Percentiles rank a stretch among this genome's conserved stretches.
Conservation (phyloP, 2,329 filamentous ascomycete species). For the Colletotrichum godetiae region DNA sequence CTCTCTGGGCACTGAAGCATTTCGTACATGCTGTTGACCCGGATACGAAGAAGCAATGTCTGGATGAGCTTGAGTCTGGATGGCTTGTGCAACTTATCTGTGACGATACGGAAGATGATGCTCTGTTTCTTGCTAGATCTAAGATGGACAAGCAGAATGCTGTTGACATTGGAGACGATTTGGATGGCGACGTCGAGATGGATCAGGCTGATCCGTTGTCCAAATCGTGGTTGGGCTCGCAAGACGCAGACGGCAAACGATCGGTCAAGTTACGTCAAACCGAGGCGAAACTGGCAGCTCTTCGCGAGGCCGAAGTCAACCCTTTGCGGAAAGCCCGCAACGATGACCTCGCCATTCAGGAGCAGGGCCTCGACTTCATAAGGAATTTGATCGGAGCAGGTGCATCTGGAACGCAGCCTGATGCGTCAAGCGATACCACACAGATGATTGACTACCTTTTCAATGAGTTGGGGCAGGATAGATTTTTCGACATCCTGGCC, state of each 20-base stretch:
- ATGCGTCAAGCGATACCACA: conserved; percentile 61
- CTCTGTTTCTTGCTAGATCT: conserved; percentile 53
- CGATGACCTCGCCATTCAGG: conserved; percentile 87
- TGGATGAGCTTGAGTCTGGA: conserved; percentile 80
- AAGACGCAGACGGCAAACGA: conserved; percentile 37
- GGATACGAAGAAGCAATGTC: conserved; percentile 78
- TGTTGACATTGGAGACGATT: conserved; percentile 48
- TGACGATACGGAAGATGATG: conserved; percentile 67
- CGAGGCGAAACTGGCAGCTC: conserved; percentile 59
- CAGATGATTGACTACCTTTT: conserved; percentile 91
- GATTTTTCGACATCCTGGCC: conserved; percentile 83
- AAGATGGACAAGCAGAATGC: conserved; percentile 42
- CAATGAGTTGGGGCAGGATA: conserved; percentile 77
- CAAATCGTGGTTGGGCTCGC: conserved; percentile 36
- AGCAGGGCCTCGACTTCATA: conserved; percentile 90
- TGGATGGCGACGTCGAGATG: conserved; percentile 71
- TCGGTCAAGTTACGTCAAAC: conserved; percentile 60
- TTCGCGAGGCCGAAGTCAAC: conserved; percentile 76
- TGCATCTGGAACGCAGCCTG: conserved; percentile 60
- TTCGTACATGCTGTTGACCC: conserved; percentile 79
- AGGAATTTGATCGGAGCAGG: conserved; percentile 84
- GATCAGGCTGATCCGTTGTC: conserved; percentile 57
- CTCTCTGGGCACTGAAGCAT: conserved; percentile 94
- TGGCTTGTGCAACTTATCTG: conserved; percentile 87
- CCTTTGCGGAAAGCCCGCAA: conserved; percentile 75